Base-by-base conservation (phyloP, 352 stramenopile species). In the Pythium chondricola region DNA sequence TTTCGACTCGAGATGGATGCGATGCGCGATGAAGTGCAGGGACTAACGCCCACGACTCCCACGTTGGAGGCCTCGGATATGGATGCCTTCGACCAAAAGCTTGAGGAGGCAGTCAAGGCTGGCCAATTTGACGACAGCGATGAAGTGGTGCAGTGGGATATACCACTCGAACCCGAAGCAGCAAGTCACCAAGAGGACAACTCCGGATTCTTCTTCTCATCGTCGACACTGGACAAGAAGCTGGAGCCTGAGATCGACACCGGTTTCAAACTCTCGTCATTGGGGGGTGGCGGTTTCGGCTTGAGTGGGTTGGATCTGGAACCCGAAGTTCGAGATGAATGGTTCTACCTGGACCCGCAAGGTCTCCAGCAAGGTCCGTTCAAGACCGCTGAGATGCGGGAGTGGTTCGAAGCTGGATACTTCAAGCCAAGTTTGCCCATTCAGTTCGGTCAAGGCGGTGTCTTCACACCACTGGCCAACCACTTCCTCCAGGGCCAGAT, bases 391-490 rank as follows among this genome's bases (percentile, higher is more conserved):
- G 83, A 94, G 31, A 94, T 94, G 83, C 83, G 83, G 6, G 83
- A 94, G 48, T 94, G 83, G 83, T 94, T 92, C 36, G 83, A 94
- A 50, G 83, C 83, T 3, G 83, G 83, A 11, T 94, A 94, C 66
- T 94, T 94, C 20, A 94, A 94, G 49, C 83, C 83, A 10, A 81
- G 92, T 47, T 52, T 94, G n/a, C 83, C 83, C 13, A 92, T 94
- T 56, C 77, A 74, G 27, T 93, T 90, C 49, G 78, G 82, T 2
- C 67, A 91, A 46, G 76, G 78, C n/a, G 42, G 42, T 2, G 58
- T 57, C 7, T 93, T 93, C 54, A 75, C 71, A n/a, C 64, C 80
- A 16, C 56, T 93, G 10, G 82, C 77, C 7, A 91, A 69, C 49
- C 77, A 91, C 26, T 93, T 93, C 40, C 48, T 71, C 6, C 74